Evolutionary conservation across 495 filamentous ascomycete species (phyloP), one percentile per base, ranked within the genome.

Genomic region (Jackrogersella multiformis): DNA sequence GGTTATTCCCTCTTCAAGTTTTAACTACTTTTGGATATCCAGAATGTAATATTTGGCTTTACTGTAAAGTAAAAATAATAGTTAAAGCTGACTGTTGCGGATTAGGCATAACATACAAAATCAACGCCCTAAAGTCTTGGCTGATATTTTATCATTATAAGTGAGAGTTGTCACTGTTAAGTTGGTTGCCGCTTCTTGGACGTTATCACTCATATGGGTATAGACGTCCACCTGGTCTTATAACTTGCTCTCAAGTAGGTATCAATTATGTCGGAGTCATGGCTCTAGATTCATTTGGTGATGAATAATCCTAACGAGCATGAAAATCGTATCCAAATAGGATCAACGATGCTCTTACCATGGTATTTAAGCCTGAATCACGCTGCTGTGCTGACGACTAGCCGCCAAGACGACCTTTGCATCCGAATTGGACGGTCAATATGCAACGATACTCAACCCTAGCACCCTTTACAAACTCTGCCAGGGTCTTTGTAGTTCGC

Each of bases 381-480:
- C 18, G 51, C 38, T 36, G 51, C 23, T 24, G 23, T 54, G 61
- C 57, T 70, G 67, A 61, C 58, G 36, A 46, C 56, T 44, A 46
- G 56, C 56, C 51, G 66, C 66, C 66, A 70, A 70, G 67, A 61
- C 56, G 44, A 66, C 13, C 35, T 56, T 21, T 51, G 61, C 61
- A 64, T 63, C 68, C 64, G 68, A 71, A 64, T 71, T n/a, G 68
- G 68, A 71, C 48, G 68, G 68, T 8, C 68, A 71, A 71, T 67
- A 67, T 67, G 63, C 64, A 63, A 68, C 62, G 58, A 53, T 35
- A 63, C 68, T 56, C 39, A 64, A 48, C 54, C 68, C 64, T 45
- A 71, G 68, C 53, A 54, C 20, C 30, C 45, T 48, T 49, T 35
- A 35, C 26, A 46, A 69, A 10, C 15, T 48, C 53, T 34, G 9